Evolutionary conservation across 2,329 filamentous ascomycete species (phyloP).

Genomic region (Colletotrichum theobromicola): DNA sequence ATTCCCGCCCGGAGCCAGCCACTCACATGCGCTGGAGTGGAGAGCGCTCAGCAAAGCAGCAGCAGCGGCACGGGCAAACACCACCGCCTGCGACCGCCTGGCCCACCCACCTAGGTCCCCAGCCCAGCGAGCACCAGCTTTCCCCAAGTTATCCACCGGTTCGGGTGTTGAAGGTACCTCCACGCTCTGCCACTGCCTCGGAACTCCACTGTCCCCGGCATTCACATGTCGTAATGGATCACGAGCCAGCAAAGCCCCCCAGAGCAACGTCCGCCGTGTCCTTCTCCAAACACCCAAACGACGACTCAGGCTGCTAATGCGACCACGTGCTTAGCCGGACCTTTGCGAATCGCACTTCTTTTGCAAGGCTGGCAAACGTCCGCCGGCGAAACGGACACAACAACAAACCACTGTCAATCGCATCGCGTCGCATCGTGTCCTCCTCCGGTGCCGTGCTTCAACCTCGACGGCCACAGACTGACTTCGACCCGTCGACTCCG

Average conservation of each 20-base stretch:
- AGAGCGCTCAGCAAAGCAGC: not conserved
- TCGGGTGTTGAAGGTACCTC: conserved; percentile 9
- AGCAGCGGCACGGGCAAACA: too few relatives aligned
- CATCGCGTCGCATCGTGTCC: not conserved
- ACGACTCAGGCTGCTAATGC: conserved; percentile 14
- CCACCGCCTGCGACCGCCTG: not conserved
- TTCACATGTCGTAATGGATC: conserved; percentile 23
- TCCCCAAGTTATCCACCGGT: conserved; percentile 21
- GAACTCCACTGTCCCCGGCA: conserved; percentile 19
- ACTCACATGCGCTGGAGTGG: conserved; percentile 12
- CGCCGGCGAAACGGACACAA: not conserved
- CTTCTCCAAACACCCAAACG: conserved; percentile 1
- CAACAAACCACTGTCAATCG: not conserved
- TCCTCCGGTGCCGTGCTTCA: not conserved
- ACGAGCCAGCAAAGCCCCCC: conserved; percentile 14
- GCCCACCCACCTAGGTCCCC: not conserved
- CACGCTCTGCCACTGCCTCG: conserved; percentile 12
- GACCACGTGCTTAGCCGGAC: conserved; percentile 15
- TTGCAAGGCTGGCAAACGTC: not conserved
- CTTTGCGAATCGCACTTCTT: not conserved
- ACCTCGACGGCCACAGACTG: not conserved
- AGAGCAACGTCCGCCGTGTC: not conserved
- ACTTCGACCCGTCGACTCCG: not conserved
- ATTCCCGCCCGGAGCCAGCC: conserved; percentile 4
- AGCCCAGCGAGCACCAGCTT: not conserved